phyloP scores from a whole-genome alignment of 805 yeast species.

The Schwanniomyces pseudopolymorphus region DNA sequence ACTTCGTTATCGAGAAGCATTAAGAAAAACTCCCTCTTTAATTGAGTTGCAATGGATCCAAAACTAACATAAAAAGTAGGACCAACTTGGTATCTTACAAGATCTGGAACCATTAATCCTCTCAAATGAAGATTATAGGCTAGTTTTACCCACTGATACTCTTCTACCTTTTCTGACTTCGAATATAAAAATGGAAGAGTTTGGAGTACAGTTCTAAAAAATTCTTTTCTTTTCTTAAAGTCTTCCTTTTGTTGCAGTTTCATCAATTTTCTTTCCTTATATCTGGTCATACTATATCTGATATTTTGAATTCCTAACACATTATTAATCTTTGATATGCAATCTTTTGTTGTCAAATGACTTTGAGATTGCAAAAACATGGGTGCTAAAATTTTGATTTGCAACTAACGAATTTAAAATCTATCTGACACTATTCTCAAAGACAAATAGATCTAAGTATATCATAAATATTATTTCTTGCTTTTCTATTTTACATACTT shows the following conservation, averaged over 20 bases:
- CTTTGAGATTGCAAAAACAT: neutral
- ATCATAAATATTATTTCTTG: neutral
- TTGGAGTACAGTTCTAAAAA: constrained; percentile 7
- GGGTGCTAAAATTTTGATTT: neutral
- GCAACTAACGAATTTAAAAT: neutral
- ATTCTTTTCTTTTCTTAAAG: constrained; percentile 5
- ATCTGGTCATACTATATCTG: neutral
- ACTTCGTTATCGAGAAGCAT: constrained; percentile 7
- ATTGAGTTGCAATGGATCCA: constrained; percentile 14
- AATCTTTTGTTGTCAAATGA: neutral
- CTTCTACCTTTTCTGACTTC: constrained; percentile 10
- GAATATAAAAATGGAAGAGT: constrained; percentile 14
- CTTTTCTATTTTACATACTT: neutral
- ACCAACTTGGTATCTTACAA: constrained; percentile 13
- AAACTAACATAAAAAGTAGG: constrained; percentile 13
- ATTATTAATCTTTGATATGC: neutral
- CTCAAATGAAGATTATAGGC: constrained; percentile 11
- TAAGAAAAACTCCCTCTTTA: constrained; percentile 13
- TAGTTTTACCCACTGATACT: constrained; percentile 13
- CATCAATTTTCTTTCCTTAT: constrained; percentile 1
- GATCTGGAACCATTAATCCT: constrained; percentile 9
- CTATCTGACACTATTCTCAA: too few relatives aligned
- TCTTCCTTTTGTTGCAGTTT: constrained; percentile 1
- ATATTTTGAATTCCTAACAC: neutral
- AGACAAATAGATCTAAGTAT: too few relatives aligned